Base-by-base conservation (phyloP, 2,329 filamentous ascomycete genomes). In the Aspergillus fijiensis region DNA sequence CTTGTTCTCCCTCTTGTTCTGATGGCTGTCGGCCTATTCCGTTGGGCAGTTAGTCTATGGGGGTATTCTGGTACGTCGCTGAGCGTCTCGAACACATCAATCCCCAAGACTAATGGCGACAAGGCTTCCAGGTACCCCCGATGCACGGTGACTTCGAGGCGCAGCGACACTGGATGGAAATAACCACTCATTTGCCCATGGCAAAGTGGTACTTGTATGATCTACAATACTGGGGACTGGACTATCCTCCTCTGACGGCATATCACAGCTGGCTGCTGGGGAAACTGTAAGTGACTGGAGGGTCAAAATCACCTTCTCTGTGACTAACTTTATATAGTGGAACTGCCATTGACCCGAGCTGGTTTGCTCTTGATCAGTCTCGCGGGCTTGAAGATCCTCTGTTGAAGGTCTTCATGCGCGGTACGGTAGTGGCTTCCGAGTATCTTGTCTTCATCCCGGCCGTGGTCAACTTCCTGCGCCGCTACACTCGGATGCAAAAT, bases 141-240 rank as follows among this genome's bases (percentile, higher is more conserved):
- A 92, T 97, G 87, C 90, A 93, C 72, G 95, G 95, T 66, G 95
- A 99, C 77, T 99, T 96, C 78, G 95, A 99, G 80, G 95, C 96
- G 3, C 95, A 99, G 76, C 83, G 95, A 69, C 95, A 99, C 77
- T 99, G 95, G 95, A 96, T 99, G 93, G 95, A 99, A 73, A 82
- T 99, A 65, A 97, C 95, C 2, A 90, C 87, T 9, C 87, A 96
- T 61, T 82, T 99, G 2, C 95, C 95, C 14, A 83, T 96, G 42
- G 95, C 92, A 11, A 90, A 95, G 75, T 99, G 96, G 95, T 99
- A 99, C 77, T 96, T 96, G 72, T 92, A 99, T 75, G 93, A 99
- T 74, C 81, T 98, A 49, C 84, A 94, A 71, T 99, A 94, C 89
- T 99, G 95, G 95, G 96, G 96, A 0, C 84, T 99, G 66, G 95